Evolutionary conservation across 2,329 filamentous ascomycete species (phyloP), one percentile per base, ranked within the genome.

Genomic region (Remersonia thermophila): DNA sequence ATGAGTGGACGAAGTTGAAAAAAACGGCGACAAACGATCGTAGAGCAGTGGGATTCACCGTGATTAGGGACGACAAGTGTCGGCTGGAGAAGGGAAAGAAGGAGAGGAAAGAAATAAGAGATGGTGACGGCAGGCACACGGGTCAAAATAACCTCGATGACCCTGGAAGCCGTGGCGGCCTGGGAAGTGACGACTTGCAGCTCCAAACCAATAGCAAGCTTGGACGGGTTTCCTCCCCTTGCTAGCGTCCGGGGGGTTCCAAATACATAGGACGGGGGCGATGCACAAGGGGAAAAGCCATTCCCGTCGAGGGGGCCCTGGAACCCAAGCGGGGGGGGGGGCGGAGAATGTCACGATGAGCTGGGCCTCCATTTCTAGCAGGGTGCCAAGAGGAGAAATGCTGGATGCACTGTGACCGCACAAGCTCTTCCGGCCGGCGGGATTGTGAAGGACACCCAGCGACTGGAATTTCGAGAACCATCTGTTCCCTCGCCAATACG

Each of bases 11-110:
- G 27, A 28, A 28, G 11, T n/a, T n/a, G 27, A 5, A 23, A 18
- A 39, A 35, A 27, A 10, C n/a, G 15, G 17, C 32, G 31, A 15
- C 20, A 40, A 48, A 50, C 43, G 47, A 50, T 37, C 40, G 47
- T 49, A 37, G 40, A 39, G 45, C 42, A 48, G 43, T 39, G 27
- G 30, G 30, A 32, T 30, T 26, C 7, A n/a, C 14, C n/a, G n/a
- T n/a, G n/a, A 23, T 23, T 23, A 23, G 20, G 5, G 20, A 23
- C 20, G 36, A 39, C 31, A 37, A 36, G 32, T 35, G 33, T 25
- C 38, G 35, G 28, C 36, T 32, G 15, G 28, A 27, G 20, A 35
- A 36, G 31, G 13, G 25, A 11, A 17, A 26, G 27, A 31, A 17
- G 20, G 20, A 26, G 26, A 36, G 37, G 45, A 43, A 40, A 36